A percentile compares a stretch with the other conserved stretches of the same genome.
Conservation (phyloP, 371 early-diverging fungal genomes). For the Syncephalastrum sp. region DNA sequence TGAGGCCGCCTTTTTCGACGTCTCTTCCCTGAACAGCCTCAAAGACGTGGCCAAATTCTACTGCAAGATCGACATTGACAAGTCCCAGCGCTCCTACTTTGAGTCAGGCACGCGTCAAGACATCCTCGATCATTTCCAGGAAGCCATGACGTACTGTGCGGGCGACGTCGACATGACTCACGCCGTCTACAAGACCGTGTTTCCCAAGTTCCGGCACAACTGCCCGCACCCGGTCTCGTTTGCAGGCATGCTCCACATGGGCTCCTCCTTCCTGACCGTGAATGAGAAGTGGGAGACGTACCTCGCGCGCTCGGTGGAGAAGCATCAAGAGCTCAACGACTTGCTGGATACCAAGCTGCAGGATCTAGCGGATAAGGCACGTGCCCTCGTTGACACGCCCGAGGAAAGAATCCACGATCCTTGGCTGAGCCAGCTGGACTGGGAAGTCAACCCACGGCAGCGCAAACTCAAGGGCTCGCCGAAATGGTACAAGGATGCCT, state of each 20-base stretch:
- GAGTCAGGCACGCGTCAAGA: constrained; percentile 57
- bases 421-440: constrained; percentile 89
- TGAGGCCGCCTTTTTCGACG: constrained; percentile 54
- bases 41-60: constrained; percentile 80
- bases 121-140: constrained; percentile 58
- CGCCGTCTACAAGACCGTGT: constrained; percentile 65
- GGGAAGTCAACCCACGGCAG: constrained; percentile 59
- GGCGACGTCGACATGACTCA: constrained; percentile 85
- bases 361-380: constrained; percentile 70
- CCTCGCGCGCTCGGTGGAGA: constrained; percentile 52
- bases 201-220: constrained; percentile 71
- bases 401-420: constrained; percentile 60
- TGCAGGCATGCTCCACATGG: constrained; percentile 90
- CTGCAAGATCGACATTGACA: constrained; percentile 72
- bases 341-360: constrained; percentile 60
- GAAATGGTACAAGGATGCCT: constrained; percentile 86
- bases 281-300: constrained; percentile 77
- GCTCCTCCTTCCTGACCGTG: constrained; percentile 81
- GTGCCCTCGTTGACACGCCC: constrained; percentile 27
- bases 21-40: constrained; percentile 79
- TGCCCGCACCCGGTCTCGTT: constrained; percentile 96
- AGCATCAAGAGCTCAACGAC: constrained; percentile 53
- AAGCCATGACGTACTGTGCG: constrained; percentile 85
- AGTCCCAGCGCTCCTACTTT: constrained; percentile 72
- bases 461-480: constrained; percentile 72